phyloP scores from a whole-genome alignment of 345 rosid genomes.

The Melaleuca alternifolia region DNA sequence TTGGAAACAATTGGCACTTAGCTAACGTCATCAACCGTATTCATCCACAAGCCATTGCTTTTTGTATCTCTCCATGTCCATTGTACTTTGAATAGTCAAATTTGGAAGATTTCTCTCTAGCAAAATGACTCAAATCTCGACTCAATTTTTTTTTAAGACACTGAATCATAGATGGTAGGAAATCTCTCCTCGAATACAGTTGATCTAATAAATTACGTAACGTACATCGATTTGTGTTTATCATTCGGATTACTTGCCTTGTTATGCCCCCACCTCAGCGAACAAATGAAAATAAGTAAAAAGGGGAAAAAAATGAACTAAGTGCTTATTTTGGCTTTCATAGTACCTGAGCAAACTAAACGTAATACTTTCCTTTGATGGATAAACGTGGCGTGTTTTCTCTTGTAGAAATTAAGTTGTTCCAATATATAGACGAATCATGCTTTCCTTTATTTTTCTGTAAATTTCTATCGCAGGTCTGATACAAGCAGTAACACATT shows the following conservation, averaged over 20 bases:
- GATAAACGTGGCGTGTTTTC: too few relatives aligned
- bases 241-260: background rate
- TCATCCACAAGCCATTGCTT: background rate
- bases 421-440: too few relatives aligned
- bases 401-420: too few relatives aligned
- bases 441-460: too few relatives aligned
- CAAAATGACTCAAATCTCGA: background rate
- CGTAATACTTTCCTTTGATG: too few relatives aligned
- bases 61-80: background rate
- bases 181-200: background rate
- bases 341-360: background rate
- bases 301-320: background rate
- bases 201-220: too few relatives aligned
- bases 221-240: background rate
- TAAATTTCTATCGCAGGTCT: too few relatives aligned
- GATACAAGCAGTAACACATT: too few relatives aligned
- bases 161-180: background rate
- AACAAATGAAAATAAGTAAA: too few relatives aligned
- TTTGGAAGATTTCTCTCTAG: background rate
- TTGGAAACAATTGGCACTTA: background rate
- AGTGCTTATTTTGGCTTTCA: background rate
- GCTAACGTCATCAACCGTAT: background rate
- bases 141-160: background rate
- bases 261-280: background rate
- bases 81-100: background rate